Evolutionary conservation across 2,329 filamentous ascomycete species (phyloP).

Genomic region (Penicillium sp.): DNA sequence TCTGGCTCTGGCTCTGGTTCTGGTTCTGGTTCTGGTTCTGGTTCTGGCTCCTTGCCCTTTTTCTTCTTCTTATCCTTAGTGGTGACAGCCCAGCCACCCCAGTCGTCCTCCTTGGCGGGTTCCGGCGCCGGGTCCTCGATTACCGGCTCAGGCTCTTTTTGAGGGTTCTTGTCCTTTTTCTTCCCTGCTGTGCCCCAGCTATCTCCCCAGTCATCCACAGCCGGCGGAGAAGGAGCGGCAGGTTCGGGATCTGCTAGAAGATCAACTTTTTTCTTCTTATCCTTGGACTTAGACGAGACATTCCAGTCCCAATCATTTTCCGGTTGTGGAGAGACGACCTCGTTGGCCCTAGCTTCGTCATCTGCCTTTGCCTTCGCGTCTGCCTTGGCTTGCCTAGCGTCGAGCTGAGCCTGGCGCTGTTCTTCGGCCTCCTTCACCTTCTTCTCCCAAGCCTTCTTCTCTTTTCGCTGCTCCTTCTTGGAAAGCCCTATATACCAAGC

Average conservation of each 20-base stretch:
- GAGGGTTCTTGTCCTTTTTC: slow-evolving; percentile 45
- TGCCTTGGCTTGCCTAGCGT: slow-evolving; percentile 12
- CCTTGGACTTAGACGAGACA: slow-evolving; percentile 28
- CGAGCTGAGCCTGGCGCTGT: slow-evolving; percentile 10
- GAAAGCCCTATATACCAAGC: slow-evolving; percentile 31
- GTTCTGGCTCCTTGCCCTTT: slow-evolving; percentile 31
- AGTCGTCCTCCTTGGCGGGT: slow-evolving; percentile 25
- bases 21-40: slow-evolving; percentile 17
- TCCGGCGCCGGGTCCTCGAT: slow-evolving; percentile 20
- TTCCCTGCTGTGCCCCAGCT: slow-evolving; percentile 31
- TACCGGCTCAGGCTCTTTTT: slow-evolving; percentile 26
- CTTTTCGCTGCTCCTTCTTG: slow-evolving; percentile 32
- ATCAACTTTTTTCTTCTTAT: slow-evolving; percentile 34
- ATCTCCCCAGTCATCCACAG: slow-evolving; percentile 38
- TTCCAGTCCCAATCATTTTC: slow-evolving; percentile 34
- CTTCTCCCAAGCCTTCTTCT: slow-evolving; percentile 30
- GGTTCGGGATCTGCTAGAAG: slow-evolving; percentile 28
- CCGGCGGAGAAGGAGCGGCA: slow-evolving; percentile 25
- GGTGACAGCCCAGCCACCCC: slow-evolving; percentile 26
- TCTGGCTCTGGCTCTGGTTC: slow-evolving; percentile 25
- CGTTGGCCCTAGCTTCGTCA: slow-evolving; percentile 12
- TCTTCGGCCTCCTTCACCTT: slow-evolving; percentile 20
- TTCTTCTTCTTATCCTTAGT: slow-evolving; percentile 33
- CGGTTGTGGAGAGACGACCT: slow-evolving; percentile 12
- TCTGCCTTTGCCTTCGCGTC: slow-evolving; percentile 26